phyloP scores from a whole-genome alignment of 2,329 filamentous ascomycete genomes.

The Teratosphaeria epicoccoides region DNA sequence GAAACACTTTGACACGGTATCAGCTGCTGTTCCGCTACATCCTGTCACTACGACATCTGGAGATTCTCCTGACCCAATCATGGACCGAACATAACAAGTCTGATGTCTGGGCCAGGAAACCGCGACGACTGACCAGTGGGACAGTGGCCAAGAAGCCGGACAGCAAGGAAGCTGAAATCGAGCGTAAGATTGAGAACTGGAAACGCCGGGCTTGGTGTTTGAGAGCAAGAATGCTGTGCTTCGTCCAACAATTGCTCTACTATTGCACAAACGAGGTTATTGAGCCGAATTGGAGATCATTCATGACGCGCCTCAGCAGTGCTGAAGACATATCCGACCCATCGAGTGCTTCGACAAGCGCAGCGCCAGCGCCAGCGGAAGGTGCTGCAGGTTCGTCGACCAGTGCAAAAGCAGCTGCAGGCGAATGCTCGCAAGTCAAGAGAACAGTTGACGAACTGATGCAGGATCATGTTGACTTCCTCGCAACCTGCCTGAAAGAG shows the following conservation, averaged over 20 bases:
- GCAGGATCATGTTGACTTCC: conserved; percentile 97
- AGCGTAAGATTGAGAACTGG: conserved; percentile 80
- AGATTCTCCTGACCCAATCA: conserved; percentile 72
- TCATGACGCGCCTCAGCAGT: conserved; percentile 65
- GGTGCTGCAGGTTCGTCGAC: background rate
- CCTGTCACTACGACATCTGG: conserved; percentile 77
- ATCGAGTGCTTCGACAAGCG: background rate
- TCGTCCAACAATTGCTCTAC: conserved; percentile 91
- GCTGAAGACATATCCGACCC: background rate
- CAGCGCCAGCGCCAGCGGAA: background rate
- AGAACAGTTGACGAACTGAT: conserved; percentile 93
- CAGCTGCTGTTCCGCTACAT: conserved; percentile 93
- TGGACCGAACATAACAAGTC: conserved; percentile 86
- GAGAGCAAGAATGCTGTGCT: conserved; percentile 87
- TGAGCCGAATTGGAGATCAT: conserved; percentile 89
- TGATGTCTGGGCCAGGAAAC: conserved; percentile 63
- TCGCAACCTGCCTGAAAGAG: conserved; percentile 95
- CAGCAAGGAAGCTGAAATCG: conserved; percentile 5
- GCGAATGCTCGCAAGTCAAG: conserved; percentile 27
- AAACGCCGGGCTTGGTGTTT: conserved; percentile 88
- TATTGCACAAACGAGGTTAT: conserved; percentile 97
- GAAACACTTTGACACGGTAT: conserved; percentile 94
- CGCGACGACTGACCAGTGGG: background rate
- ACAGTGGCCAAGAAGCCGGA: background rate
- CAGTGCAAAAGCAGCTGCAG: conserved; percentile 29